phyloP scores from a whole-genome alignment of 2,329 filamentous ascomycete genomes.

The Monosporascus sp. region DNA sequence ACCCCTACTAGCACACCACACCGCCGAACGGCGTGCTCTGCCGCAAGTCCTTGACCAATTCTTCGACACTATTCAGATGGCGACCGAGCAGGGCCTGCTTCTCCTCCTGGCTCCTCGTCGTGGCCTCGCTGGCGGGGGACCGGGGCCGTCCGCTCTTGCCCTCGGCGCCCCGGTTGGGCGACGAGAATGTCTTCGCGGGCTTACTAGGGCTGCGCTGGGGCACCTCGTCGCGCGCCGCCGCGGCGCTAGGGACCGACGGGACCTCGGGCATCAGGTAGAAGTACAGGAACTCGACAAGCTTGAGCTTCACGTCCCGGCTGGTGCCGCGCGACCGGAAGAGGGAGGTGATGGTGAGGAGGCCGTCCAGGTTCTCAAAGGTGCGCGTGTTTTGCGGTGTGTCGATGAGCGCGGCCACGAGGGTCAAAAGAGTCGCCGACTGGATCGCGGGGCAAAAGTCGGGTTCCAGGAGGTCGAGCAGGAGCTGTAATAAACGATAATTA shows the following conservation, averaged over 20 bases:
- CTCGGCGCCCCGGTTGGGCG: slow-evolving; percentile 14
- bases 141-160: slow-evolving; percentile 21
- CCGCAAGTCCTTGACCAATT: slow-evolving; percentile 77
- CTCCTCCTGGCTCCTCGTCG: slow-evolving; percentile 67
- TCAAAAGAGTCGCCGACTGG: slow-evolving; percentile 83
- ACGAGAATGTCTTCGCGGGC: slow-evolving; percentile 52
- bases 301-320: slow-evolving; percentile 83
- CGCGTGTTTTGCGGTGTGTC: slow-evolving; percentile 84
- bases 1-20: slow-evolving; percentile 38
- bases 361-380: slow-evolving; percentile 87
- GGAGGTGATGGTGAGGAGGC: slow-evolving; percentile 83
- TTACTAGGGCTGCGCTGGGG: slow-evolving; percentile 66
- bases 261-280: slow-evolving; percentile 97
- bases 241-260: slow-evolving; percentile 50
- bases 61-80: slow-evolving; percentile 78
- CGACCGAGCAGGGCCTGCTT: slow-evolving; percentile 75
- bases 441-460: slow-evolving; percentile 87
- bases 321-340: slow-evolving; percentile 89
- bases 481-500: slow-evolving; percentile 33
- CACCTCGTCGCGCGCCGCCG: slow-evolving; percentile 38
- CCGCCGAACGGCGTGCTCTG: slow-evolving; percentile 66
- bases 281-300: slow-evolving; percentile 95
- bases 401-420: slow-evolving; percentile 83
- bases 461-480: slow-evolving; percentile 91
- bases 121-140: slow-evolving; percentile 32